A percentile compares a stretch with the other conserved stretches of the same genome.
These are phyloP conservation scores for Stagonosporopsis rhizophila DNA, from an alignment of 2,329 filamentous ascomycete genomes.

Conservation along the genomic window DNA sequence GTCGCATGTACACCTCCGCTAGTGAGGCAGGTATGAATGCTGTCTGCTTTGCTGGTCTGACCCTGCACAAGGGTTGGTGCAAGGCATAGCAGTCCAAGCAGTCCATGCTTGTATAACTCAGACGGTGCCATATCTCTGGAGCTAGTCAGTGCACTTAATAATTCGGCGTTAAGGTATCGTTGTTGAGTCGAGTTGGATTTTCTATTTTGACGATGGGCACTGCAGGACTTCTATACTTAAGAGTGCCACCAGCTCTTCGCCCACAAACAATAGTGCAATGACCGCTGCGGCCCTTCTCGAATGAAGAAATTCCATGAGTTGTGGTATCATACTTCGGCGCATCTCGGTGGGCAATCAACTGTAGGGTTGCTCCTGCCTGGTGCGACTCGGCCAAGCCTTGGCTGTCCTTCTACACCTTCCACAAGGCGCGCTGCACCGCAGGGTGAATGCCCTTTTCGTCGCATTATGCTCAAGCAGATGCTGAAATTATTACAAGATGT, in stretches of 20 bases:
- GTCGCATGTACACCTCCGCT: conserved; percentile 11
- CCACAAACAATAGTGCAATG: conserved; percentile 1
- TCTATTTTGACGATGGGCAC: neutral
- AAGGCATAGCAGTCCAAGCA: conserved; percentile 8
- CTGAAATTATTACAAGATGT: neutral
- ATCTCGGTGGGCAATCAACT: neutral
- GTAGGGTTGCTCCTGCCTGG: neutral
- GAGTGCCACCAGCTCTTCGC: neutral
- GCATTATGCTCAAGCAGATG: neutral
- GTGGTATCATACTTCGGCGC: neutral
- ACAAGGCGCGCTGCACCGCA: neutral
- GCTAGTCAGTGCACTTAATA: neutral
- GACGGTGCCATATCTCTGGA: conserved; percentile 2
- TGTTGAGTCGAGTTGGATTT: neutral
- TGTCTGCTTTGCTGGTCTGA: conserved; percentile 9
- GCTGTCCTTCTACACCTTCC: neutral
- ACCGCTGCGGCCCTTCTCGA: neutral
- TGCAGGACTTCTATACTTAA: neutral
- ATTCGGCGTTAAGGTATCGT: too few relatives aligned
- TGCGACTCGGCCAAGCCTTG: conserved; percentile 5
- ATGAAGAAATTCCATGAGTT: neutral
- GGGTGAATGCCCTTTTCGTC: neutral
- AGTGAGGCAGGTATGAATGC: conserved; percentile 12
- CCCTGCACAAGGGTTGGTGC: conserved; percentile 5
- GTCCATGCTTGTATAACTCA: conserved; percentile 5